A percentile compares a stretch with the other conserved stretches of the same genome.
Conservation (phyloP, 169 alveolate genomes). For the Sarcocystis neurona region DNA sequence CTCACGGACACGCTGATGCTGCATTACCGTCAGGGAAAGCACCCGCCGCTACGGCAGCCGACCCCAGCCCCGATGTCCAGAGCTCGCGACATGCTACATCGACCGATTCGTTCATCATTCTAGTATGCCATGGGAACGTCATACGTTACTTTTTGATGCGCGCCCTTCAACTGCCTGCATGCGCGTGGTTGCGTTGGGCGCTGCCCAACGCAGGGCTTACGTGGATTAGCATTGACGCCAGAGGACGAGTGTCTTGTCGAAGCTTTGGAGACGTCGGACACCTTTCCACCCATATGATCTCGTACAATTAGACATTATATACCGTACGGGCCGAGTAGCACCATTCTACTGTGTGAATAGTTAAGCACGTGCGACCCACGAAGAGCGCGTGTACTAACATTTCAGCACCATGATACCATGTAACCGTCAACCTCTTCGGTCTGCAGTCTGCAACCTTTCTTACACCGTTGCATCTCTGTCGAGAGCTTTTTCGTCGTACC, state of each 20-base stretch:
- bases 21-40: background rate
- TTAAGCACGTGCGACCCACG: no score
- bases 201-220: background rate
- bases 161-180: slow-evolving; percentile 11
- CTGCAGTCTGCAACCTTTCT: no score
- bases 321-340: no score
- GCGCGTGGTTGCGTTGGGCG: slow-evolving; percentile 22
- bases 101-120: background rate
- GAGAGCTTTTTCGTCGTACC: no score
- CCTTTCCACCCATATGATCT: background rate
- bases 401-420: no score
- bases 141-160: slow-evolving; percentile 15
- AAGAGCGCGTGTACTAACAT: no score
- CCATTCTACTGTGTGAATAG: no score
- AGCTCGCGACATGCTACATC: no score
- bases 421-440: no score
- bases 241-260: background rate
- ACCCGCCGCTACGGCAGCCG: background rate
- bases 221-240: slow-evolving; percentile 9
- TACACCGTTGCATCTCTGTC: no score
- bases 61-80: background rate
- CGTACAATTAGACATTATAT: background rate
- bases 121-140: slow-evolving; percentile 29
- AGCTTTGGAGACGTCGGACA: slow-evolving; percentile 14
- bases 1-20: background rate